phyloP scores from a whole-genome alignment of 148 eudicot genomes.

The Tetragonia tetragonoides region DNA sequence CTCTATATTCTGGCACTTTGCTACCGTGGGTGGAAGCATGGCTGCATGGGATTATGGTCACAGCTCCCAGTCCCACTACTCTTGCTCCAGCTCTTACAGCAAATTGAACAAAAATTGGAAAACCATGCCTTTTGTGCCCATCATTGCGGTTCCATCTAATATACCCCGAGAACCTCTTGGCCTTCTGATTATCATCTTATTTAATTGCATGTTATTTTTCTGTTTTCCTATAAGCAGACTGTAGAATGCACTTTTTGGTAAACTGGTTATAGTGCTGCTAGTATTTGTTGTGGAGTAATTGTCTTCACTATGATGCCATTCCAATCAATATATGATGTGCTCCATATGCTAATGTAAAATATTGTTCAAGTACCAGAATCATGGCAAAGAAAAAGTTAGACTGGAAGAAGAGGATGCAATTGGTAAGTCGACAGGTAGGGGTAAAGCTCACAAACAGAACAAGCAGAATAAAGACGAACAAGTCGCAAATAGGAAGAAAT shows the following conservation, averaged over 20 bases:
- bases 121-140: not conserved
- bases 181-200: not conserved
- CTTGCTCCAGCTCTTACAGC: not conserved
- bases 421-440: constrained; percentile 25
- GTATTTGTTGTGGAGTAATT: not conserved
- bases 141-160: not conserved
- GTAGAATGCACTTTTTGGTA: not conserved
- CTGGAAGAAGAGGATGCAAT: constrained; percentile 17
- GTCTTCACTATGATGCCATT: not conserved
- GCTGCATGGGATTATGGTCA: not conserved
- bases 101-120: not conserved
- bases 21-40: not conserved
- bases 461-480: constrained; percentile 29
- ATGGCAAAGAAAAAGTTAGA: constrained; percentile 33
- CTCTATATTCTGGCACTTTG: not conserved
- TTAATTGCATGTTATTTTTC: not conserved
- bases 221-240: not conserved
- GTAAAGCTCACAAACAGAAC: constrained; percentile 28
- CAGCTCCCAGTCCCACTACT: not conserved
- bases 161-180: not conserved
- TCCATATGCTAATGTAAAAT: constrained; percentile 1
- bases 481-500: constrained; percentile 37
- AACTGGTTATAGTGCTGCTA: not conserved
- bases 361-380: constrained; percentile 31
- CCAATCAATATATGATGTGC: not conserved